Evolutionary conservation across 2,329 filamentous ascomycete species (phyloP).

Genomic region (Camptophora hylomeconis): DNA sequence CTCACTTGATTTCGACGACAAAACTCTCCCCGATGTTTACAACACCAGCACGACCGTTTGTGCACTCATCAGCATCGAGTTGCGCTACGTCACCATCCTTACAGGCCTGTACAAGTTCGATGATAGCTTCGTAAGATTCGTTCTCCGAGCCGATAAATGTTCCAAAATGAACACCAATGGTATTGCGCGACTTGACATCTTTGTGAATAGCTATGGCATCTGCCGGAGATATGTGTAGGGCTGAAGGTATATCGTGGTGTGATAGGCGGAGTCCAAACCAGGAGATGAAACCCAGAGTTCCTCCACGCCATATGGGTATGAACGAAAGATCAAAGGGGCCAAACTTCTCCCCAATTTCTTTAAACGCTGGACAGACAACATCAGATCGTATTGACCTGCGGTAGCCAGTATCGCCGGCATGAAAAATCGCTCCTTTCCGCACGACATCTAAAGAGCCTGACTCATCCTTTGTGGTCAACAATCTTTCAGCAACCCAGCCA

Average conservation of each 20-base stretch:
- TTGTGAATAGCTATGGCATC: conserved; percentile 36
- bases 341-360: conserved; percentile 31
- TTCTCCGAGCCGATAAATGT: conserved; percentile 19
- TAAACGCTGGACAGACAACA: conserved; percentile 39
- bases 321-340: conserved; percentile 38
- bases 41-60: conserved; percentile 6
- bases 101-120: conserved; percentile 8
- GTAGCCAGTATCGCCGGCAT: conserved; percentile 39
- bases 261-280: conserved; percentile 28
- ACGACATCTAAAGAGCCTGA: conserved; percentile 3
- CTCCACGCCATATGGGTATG: conserved; percentile 32
- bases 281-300: conserved; percentile 11
- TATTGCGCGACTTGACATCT: conserved; percentile 33
- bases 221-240: conserved; percentile 34
- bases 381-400: too few species aligned
- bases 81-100: conserved; percentile 2
- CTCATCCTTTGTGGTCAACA: conserved; percentile 7
- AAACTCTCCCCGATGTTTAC: conserved; percentile 10
- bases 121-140: conserved; percentile 9
- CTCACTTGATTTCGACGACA: conserved; percentile 6
- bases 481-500: conserved; percentile 32
- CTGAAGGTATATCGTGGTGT: conserved; percentile 31
- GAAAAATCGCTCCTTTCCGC: too few species aligned
- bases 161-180: conserved; percentile 40
- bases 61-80: conserved; percentile 2